Evolutionary conservation across 2,329 filamentous ascomycete species (phyloP), one percentile per base, ranked within the genome.

Genomic region (Albifimbria verrucaria): DNA sequence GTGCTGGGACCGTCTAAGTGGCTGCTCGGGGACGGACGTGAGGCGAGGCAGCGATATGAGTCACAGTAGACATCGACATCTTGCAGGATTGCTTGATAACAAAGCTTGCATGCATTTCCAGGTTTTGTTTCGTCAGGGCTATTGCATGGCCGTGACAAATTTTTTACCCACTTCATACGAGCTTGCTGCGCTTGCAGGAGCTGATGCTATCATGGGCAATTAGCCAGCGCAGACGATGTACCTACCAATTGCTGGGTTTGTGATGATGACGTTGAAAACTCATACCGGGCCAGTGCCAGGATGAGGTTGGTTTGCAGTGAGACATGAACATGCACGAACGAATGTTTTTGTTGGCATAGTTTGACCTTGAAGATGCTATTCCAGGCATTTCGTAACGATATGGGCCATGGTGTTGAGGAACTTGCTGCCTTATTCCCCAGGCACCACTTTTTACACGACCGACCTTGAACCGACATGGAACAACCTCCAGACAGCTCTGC

Each of bases 401-500:
- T n/a, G n/a, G n/a, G n/a, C n/a, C n/a, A n/a, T n/a, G n/a, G n/a
- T n/a, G n/a, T n/a, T n/a, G n/a, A n/a, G n/a, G n/a, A 39, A 39
- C 5, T 65, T 51, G 32, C 3, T 57, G 66, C 66, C 64, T 47
- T 44, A 61, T 48, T 53, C 61, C 36, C 57, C 48, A 65, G 66
- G 65, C 65, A 59, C 6, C 36, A 59, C 54, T 36, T 48, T 52
- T 50, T 57, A 49, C 54, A 56, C 53, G 57, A 56, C 62, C 63
- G 57, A 65, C 60, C 63, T 67, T 64, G 59, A 66, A 53, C 65
- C 64, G 58, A 59, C 52, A 48, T 59, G 55, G 52, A 59, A 39
- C 12, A 25, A 52, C 55, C 59, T 62, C 64, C 60, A 60, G 54
- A 62, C 58, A 62, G 58, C 58, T 63, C 56, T 59, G 55, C 58